Conservation (phyloP, 345 rosid genomes). For the Dovyalis caffra region DNA sequence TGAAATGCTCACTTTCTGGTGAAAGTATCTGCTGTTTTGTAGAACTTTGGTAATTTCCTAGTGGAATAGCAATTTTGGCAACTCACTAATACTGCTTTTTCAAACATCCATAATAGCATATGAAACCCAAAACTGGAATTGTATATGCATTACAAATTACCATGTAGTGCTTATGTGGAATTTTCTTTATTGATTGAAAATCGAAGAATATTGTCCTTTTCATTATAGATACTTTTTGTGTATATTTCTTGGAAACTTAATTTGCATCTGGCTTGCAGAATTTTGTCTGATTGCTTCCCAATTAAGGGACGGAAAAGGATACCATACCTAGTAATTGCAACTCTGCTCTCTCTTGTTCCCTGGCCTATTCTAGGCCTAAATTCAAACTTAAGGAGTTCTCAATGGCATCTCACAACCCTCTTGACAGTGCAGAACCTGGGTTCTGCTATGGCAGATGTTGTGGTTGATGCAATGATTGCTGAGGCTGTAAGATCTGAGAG, state of each 20-base stretch:
- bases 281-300: slow-evolving; percentile 88
- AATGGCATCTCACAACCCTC: slow-evolving; percentile 51
- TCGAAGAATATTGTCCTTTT: background rate
- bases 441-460: slow-evolving; percentile 97
- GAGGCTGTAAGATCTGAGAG: slow-evolving; percentile 79
- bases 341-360: slow-evolving; percentile 75
- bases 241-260: slow-evolving; percentile 5
- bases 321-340: slow-evolving; percentile 77
- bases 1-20: background rate
- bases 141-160: background rate
- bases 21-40: background rate
- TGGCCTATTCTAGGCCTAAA: slow-evolving; percentile 80
- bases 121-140: background rate
- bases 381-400: slow-evolving; percentile 55
- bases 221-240: background rate
- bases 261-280: slow-evolving; percentile 43
- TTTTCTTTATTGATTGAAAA: background rate
- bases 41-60: background rate
- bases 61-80: background rate
- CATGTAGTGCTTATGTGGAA: background rate
- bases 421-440: slow-evolving; percentile 90
- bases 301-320: slow-evolving; percentile 80
- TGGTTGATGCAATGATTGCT: slow-evolving; percentile 95
- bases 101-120: background rate
- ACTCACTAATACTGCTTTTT: background rate